Conservation (phyloP, 1,139 yeast genomes). For the Geotrichum citri-aurantii region DNA sequence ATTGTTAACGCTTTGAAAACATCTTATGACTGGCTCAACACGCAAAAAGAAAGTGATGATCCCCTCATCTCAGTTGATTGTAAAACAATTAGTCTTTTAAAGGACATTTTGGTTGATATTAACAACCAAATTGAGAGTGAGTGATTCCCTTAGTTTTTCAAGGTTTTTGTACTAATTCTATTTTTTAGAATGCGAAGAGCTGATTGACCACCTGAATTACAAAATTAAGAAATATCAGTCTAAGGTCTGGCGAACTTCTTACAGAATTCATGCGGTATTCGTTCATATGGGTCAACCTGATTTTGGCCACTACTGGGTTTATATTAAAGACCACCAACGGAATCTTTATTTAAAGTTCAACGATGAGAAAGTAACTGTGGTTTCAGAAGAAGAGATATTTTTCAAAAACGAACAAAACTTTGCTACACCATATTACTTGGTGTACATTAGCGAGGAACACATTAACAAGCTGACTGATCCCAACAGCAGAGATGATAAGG, state of each 20-base stretch:
- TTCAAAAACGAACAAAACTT: conserved; percentile 62
- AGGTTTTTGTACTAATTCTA: neutral
- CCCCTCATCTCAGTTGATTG: too few relatives aligned
- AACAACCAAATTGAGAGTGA: neutral
- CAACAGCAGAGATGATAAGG: neutral
- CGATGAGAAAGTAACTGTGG: conserved; percentile 80
- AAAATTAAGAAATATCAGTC: neutral
- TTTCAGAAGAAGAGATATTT: conserved; percentile 60
- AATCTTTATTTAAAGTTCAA: conserved; percentile 74
- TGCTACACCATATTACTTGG: conserved; percentile 70
- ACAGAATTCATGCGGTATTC: conserved; percentile 65
- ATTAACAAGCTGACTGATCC: neutral
- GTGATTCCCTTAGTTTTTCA: too few relatives aligned
- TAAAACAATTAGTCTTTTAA: too few relatives aligned
- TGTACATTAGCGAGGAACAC: neutral
- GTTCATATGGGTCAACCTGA: conserved; percentile 89
- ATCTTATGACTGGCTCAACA: too few relatives aligned
- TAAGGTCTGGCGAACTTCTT: neutral
- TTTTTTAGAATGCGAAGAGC: neutral
- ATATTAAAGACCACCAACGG: conserved; percentile 62
- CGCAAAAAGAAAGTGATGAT: too few relatives aligned
- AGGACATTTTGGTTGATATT: neutral
- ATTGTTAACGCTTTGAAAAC: too few relatives aligned
- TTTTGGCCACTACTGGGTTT: conserved; percentile 91
- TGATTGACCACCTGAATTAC: neutral